These are phyloP conservation scores for Pichia phayaonensis DNA, from an alignment of 805 yeast species.

Conservation along the genomic window DNA sequence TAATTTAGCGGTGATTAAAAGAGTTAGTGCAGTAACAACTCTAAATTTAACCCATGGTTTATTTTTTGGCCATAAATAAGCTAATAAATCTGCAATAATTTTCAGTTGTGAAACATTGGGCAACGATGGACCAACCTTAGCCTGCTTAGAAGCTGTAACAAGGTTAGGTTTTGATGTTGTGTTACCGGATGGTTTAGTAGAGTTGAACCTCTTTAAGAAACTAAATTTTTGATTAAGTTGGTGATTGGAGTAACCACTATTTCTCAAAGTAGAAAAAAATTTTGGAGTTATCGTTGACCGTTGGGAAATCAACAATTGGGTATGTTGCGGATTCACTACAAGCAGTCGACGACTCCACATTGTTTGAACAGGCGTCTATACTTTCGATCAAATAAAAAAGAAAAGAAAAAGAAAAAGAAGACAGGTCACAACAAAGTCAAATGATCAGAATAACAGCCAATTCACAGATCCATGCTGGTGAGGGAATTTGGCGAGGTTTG, in stretches of 20 bases:
- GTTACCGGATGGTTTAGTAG: background rate
- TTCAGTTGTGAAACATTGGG: slow-evolving; percentile 35
- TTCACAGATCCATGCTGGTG: no score
- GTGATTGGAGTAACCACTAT: background rate
- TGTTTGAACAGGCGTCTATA: background rate
- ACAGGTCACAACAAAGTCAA: no score
- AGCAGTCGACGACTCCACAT: background rate
- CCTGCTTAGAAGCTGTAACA: slow-evolving; percentile 12
- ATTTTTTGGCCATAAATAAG: slow-evolving; percentile 77
- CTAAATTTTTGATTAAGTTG: background rate
- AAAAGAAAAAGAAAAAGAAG: background rate
- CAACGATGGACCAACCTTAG: slow-evolving; percentile 10
- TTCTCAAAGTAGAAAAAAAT: background rate
- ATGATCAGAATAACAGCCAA: no score
- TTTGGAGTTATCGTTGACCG: background rate
- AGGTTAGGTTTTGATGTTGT: slow-evolving; percentile 12
- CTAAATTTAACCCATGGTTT: slow-evolving; percentile 60
- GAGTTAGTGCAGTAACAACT: slow-evolving; percentile 65
- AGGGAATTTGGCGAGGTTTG: no score
- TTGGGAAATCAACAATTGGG: background rate
- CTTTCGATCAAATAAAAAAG: background rate
- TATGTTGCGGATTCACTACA: background rate
- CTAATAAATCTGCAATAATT: slow-evolving; percentile 56
- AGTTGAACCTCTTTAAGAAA: background rate
- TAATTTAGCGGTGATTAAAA: slow-evolving; percentile 74